Evolutionary conservation across 2,329 filamentous ascomycete genomes (phyloP).

Genomic region (Trichoderma koningii): DNA sequence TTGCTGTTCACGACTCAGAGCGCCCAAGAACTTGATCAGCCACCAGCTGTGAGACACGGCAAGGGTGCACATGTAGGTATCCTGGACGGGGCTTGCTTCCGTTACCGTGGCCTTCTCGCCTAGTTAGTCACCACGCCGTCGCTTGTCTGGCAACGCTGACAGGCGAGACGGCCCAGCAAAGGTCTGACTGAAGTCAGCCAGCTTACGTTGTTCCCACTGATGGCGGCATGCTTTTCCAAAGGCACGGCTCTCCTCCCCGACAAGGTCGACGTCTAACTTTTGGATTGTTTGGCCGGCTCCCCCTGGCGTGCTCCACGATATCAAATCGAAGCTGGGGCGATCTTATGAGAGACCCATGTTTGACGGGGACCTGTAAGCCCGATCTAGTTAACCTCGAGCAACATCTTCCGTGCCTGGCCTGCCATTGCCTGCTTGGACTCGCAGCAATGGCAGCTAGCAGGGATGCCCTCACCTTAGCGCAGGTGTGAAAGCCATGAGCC

Average conservation of each 20-base stretch:
- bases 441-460: constrained; percentile 8
- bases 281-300: background rate
- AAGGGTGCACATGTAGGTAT: background rate
- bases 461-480: constrained; percentile 14
- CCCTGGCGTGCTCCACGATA: constrained; percentile 4
- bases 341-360: background rate
- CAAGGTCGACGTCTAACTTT: constrained; percentile 9
- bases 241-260: background rate
- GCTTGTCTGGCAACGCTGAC: background rate
- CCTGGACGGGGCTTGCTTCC: background rate
- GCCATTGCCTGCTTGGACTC: background rate
- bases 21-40: constrained; percentile 14
- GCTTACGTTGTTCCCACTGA: background rate
- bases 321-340: constrained; percentile 6
- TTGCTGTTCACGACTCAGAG: background rate
- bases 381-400: background rate
- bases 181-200: background rate
- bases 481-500: constrained; percentile 17
- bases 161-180: background rate
- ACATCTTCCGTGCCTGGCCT: constrained; percentile 7
- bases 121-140: background rate
- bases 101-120: background rate
- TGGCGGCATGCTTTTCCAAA: background rate
- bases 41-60: constrained; percentile 15
- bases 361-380: constrained; percentile 2